A percentile compares a stretch with the other conserved stretches of the same genome.
These are phyloP conservation scores for Hemileccinum impolitum DNA, from an alignment of 768 basidiomycete genomes.

Conservation along the genomic window DNA sequence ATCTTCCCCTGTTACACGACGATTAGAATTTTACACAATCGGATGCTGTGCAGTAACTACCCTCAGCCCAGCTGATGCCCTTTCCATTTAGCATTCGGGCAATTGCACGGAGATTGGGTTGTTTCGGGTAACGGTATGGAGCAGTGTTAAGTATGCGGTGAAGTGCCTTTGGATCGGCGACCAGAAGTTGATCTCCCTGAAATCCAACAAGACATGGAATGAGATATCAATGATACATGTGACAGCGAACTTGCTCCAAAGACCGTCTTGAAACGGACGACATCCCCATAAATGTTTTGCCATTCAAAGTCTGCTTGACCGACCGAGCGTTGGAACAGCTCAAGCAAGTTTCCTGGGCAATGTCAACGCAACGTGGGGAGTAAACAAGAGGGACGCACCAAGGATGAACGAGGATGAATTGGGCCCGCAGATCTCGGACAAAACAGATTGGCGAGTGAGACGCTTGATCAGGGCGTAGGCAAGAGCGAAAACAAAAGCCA, in stretches of 20 bases:
- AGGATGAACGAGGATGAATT: background rate
- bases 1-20: slow-evolving; percentile 30
- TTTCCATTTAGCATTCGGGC: slow-evolving; percentile 25
- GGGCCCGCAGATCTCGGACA: background rate
- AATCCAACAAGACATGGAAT: slow-evolving; percentile 6
- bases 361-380: background rate
- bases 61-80: slow-evolving; percentile 41
- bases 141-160: slow-evolving; percentile 35
- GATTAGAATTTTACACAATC: slow-evolving; percentile 3
- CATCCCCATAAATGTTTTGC: background rate
- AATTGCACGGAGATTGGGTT: slow-evolving; percentile 18
- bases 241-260: slow-evolving; percentile 9
- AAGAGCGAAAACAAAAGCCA: background rate
- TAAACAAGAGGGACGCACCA: background rate
- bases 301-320: background rate
- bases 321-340: background rate
- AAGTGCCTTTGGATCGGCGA: slow-evolving; percentile 47
- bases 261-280: background rate
- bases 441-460: background rate
- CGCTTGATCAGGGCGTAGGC: background rate
- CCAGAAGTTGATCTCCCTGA: slow-evolving; percentile 43
- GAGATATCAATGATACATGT: background rate
- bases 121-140: slow-evolving; percentile 42
- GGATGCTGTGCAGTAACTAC: slow-evolving; percentile 16
- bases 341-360: background rate